A percentile compares a stretch with the other conserved stretches of the same genome.
phyloP scores from a whole-genome alignment of 192 early-diverging fungal genomes.

The Gaertneriomyces sp. region DNA sequence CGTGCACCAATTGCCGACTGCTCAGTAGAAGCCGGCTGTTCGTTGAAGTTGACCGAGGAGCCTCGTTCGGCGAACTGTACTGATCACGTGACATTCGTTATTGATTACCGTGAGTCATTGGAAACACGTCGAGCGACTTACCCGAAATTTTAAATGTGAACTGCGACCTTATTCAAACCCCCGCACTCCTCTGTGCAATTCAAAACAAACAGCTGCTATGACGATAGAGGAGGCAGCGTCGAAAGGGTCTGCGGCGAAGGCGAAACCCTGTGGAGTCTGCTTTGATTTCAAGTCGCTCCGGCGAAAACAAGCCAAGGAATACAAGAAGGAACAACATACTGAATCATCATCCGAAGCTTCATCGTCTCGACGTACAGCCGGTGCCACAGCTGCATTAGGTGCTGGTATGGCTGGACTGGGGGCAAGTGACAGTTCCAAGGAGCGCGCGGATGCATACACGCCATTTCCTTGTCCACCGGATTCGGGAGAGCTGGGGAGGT shows the following conservation, averaged over 20 bases:
- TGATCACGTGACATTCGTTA: too few relatives aligned
- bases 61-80: too few relatives aligned
- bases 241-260: not conserved
- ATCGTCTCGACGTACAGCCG: not conserved
- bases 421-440: not conserved
- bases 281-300: conserved; percentile 15
- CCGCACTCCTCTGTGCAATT: too few relatives aligned
- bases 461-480: conserved; percentile 71
- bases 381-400: not conserved
- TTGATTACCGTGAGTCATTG: too few relatives aligned
- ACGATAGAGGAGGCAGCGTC: too few relatives aligned
- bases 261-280: conserved; percentile 23
- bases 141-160: too few relatives aligned
- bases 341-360: not conserved
- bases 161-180: too few relatives aligned
- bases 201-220: too few relatives aligned
- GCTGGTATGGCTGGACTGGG: not conserved
- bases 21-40: too few relatives aligned
- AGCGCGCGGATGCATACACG: not conserved
- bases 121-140: too few relatives aligned
- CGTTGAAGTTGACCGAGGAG: too few relatives aligned
- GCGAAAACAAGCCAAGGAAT: conserved; percentile 4
- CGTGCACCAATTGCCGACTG: too few relatives aligned
- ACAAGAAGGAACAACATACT: not conserved
- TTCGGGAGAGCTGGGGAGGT: conserved; percentile 70